A percentile compares a stretch with the other conserved stretches of the same genome.
These are phyloP conservation scores for Gracilaria domingensis DNA, from an alignment of 23 red algal species.

Conservation along the genomic window DNA sequence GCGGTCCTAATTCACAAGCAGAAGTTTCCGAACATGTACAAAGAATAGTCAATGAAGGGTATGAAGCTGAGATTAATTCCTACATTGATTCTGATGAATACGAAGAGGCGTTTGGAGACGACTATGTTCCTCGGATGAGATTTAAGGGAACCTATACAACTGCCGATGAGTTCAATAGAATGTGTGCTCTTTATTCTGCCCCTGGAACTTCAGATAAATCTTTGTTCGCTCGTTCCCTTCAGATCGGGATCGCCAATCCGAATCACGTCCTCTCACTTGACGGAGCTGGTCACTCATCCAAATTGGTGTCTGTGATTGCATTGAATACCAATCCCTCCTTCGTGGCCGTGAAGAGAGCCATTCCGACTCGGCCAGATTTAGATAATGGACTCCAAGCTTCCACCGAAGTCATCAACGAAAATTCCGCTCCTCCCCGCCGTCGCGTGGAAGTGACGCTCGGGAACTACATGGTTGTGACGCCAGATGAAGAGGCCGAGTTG, in stretches of 20 bases:
- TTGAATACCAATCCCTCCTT: constrained; percentile 41
- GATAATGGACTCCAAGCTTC: constrained; percentile 22
- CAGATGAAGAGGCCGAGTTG: constrained; percentile 20
- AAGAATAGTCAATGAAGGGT: constrained; percentile 72
- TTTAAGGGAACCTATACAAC: constrained; percentile 82
- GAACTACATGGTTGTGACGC: constrained; percentile 75
- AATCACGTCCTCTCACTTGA: constrained; percentile 84
- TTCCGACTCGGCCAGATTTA: constrained; percentile 78
- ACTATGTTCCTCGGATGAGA: constrained; percentile 61
- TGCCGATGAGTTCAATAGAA: constrained; percentile 74
- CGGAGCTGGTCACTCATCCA: constrained; percentile 74
- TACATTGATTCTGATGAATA: constrained; percentile 87
- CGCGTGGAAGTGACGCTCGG: constrained; percentile 68
- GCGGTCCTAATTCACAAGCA: constrained; percentile 62
- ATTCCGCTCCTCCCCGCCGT: constrained; percentile 9
- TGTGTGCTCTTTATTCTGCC: constrained; percentile 63
- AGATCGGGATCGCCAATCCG: constrained; percentile 47
- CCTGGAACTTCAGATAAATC: constrained; percentile 76
- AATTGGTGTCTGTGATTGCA: constrained; percentile 52
- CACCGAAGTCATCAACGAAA: constrained; percentile 41
- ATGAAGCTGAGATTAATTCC: constrained; percentile 80
- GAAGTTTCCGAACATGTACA: constrained; percentile 78
- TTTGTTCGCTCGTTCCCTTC: constrained; percentile 43
- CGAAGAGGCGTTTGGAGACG: constrained; percentile 74
- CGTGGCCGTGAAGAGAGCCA: constrained; percentile 58